Evolutionary conservation across 129 eudicot species (phyloP).

Genomic region (Helichrysum umbraculigerum): DNA sequence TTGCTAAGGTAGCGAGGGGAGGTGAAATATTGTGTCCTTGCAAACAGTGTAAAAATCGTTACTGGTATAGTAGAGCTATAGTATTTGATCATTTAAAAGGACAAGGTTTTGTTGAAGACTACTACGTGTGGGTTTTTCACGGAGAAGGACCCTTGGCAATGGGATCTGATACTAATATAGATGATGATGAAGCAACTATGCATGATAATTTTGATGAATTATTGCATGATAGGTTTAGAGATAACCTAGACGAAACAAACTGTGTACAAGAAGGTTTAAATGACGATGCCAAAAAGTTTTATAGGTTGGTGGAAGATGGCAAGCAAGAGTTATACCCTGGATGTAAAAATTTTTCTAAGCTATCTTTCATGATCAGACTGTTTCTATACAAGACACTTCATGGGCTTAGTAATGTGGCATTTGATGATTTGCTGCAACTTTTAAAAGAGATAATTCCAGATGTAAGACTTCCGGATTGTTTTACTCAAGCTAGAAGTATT

Average conservation of each 20-base stretch:
- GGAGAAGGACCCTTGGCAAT: background rate
- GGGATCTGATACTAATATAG: background rate
- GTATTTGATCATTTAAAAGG: background rate
- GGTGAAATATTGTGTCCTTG: background rate
- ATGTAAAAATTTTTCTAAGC: background rate
- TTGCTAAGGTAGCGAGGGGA: background rate
- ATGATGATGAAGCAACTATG: background rate
- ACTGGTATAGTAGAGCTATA: background rate
- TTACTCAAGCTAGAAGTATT: slow-evolving; percentile 6
- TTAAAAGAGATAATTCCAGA: slow-evolving; percentile 3
- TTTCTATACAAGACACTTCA: slow-evolving; percentile 4
- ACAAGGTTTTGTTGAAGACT: background rate
- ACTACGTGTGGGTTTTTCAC: background rate
- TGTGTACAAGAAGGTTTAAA: background rate
- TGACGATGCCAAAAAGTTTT: slow-evolving; percentile 7
- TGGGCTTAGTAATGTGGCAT: background rate
- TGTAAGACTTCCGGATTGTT: background rate
- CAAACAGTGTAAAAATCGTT: background rate
- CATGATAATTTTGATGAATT: slow-evolving; percentile 6
- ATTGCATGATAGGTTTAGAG: slow-evolving; percentile 15
- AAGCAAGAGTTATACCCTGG: slow-evolving; percentile 12
- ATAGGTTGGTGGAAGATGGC: background rate
- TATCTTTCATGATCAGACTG: slow-evolving; percentile 8
- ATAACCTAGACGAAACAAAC: background rate
- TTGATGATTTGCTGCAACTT: background rate